These are phyloP conservation scores for Jatropha podagrica DNA, from an alignment of 441 rosid species.

Conservation along the genomic window DNA sequence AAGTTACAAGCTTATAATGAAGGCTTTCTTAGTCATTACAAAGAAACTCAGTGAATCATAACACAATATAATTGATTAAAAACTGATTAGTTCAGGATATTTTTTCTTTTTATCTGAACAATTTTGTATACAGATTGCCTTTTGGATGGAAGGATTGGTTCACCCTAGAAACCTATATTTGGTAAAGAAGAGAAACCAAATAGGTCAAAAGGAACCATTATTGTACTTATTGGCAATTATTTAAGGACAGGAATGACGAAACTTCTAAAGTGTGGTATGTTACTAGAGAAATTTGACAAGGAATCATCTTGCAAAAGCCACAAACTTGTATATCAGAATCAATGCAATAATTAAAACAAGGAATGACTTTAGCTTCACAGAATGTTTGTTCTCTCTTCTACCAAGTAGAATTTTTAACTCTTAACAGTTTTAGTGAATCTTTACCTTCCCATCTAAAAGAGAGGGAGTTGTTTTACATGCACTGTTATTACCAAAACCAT, in stretches of 20 bases:
- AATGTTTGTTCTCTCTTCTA: background rate
- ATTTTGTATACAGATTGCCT: background rate
- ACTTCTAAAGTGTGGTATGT: background rate
- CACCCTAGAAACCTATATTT: background rate
- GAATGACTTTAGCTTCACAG: background rate
- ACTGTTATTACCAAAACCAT: background rate
- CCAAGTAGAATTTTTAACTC: background rate
- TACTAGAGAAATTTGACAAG: no score
- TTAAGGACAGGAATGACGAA: background rate
- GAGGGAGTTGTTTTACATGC: background rate
- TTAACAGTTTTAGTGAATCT: background rate
- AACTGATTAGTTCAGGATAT: background rate
- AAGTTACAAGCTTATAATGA: background rate
- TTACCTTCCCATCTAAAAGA: background rate
- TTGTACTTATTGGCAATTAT: background rate
- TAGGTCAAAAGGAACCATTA: background rate
- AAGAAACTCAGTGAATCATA: background rate
- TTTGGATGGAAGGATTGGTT: background rate
- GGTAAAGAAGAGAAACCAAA: background rate
- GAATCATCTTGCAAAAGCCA: no score
- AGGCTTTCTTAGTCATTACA: background rate
- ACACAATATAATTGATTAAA: background rate
- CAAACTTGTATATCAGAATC: background rate
- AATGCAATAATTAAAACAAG: background rate
- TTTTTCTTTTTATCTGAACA: background rate